A percentile compares a stretch with the other conserved stretches of the same genome.
Conservation (phyloP, 495 filamentous ascomycete genomes). For the Xylaria bambusicola region DNA sequence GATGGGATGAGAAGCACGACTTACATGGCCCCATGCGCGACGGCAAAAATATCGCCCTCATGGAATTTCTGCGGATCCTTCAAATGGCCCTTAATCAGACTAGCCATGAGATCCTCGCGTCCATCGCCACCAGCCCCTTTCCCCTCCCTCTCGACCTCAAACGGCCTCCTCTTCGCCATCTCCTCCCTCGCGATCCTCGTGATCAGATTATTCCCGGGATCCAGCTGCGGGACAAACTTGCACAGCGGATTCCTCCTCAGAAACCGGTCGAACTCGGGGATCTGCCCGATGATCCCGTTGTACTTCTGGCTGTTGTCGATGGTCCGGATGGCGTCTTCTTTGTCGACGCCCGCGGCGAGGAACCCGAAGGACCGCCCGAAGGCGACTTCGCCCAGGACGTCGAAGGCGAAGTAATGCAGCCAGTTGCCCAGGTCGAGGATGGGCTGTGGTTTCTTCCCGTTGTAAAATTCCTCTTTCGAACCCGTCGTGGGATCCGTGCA, state of each 20-base stretch:
- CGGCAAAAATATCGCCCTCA: slow-evolving; percentile 56
- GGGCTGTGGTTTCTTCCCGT: slow-evolving; percentile 24
- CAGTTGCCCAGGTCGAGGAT: slow-evolving; percentile 52
- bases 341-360: slow-evolving; percentile 57
- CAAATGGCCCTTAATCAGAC: slow-evolving; percentile 47
- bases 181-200: slow-evolving; percentile 53
- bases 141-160: slow-evolving; percentile 45
- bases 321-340: slow-evolving; percentile 56
- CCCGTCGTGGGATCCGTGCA: slow-evolving; percentile 27
- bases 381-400: slow-evolving; percentile 63
- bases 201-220: slow-evolving; percentile 50
- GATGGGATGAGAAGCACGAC: slow-evolving; percentile 18
- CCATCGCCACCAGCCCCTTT: slow-evolving; percentile 43
- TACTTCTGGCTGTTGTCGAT: slow-evolving; percentile 58
- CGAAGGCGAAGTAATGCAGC: slow-evolving; percentile 58
- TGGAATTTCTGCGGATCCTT: slow-evolving; percentile 49
- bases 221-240: slow-evolving; percentile 48
- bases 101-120: slow-evolving; percentile 51
- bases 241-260: slow-evolving; percentile 52
- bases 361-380: slow-evolving; percentile 68
- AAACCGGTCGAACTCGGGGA: slow-evolving; percentile 50
- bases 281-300: slow-evolving; percentile 55
- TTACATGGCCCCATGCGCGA: slow-evolving; percentile 57
- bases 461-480: slow-evolving; percentile 28
- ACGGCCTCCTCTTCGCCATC: slow-evolving; percentile 46